Conservation (phyloP, 1,139 yeast species). For the Suhomyces bolitotheri region DNA sequence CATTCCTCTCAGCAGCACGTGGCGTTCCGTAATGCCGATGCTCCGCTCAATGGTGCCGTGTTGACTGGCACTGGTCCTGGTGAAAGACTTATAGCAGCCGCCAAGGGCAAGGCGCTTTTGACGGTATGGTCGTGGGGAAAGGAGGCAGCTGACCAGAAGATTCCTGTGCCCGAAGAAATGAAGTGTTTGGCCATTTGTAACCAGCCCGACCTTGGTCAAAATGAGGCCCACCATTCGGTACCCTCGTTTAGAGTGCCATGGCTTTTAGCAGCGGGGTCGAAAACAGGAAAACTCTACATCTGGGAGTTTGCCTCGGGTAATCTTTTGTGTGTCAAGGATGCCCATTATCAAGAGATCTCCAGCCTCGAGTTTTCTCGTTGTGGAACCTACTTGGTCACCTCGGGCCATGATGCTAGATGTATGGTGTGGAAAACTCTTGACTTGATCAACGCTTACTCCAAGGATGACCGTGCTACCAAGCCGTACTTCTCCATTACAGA, state of each 20-base stretch:
- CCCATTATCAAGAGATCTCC: conserved; percentile 80
- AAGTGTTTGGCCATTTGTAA: conserved; percentile 55
- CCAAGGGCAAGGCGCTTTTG: conserved; percentile 67
- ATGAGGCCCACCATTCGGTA: conserved; percentile 11
- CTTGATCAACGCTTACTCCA: conserved; percentile 42
- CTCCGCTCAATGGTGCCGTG: conserved; percentile 47
- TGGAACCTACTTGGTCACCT: conserved; percentile 69
- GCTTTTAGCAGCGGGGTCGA: conserved; percentile 71
- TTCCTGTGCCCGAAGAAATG: conserved; percentile 83
- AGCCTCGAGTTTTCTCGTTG: conserved; percentile 59
- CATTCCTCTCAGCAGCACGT: conserved; percentile 53
- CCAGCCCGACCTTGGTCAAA: conserved; percentile 25
- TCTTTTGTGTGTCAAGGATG: conserved; percentile 69
- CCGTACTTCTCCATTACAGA: conserved; percentile 62
- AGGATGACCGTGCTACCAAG: conserved; percentile 26
- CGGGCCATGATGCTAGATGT: conserved; percentile 81
- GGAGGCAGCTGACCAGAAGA: conserved; percentile 78
- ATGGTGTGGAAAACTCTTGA: conserved; percentile 74
- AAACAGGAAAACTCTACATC: conserved; percentile 70
- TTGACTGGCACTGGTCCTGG: conserved; percentile 45
- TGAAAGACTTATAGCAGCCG: conserved; percentile 59
- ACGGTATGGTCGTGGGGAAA: conserved; percentile 75
- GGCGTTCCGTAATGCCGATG: conserved; percentile 56
- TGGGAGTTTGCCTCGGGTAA: conserved; percentile 89
- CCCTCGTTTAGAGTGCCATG: conserved; percentile 56